A percentile compares a stretch with the other conserved stretches of the same genome.
Evolutionary conservation across 1,139 yeast genomes (phyloP).

Genomic region (Pichia sp.): DNA sequence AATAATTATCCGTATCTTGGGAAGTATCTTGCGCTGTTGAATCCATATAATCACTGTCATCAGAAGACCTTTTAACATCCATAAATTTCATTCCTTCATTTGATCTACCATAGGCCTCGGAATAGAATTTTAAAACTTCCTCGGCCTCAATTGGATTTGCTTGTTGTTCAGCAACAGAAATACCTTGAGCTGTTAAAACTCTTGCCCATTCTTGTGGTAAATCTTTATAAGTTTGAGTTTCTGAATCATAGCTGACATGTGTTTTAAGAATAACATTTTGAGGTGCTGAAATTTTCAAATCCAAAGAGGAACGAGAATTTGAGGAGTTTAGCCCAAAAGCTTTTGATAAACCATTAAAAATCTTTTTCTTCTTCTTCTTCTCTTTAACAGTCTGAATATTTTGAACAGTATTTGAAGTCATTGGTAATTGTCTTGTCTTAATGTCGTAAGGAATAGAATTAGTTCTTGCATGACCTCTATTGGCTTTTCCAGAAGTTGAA

Average conservation of each 20-base stretch:
- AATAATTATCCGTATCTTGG: conserved; percentile 5
- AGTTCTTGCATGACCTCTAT: conserved; percentile 6
- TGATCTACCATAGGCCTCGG: conserved; percentile 34
- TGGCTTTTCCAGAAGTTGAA: not conserved
- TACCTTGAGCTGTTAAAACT: conserved; percentile 77
- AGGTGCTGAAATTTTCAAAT: conserved; percentile 76
- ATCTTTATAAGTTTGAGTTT: conserved; percentile 83
- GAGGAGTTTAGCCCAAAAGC: conserved; percentile 40
- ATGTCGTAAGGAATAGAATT: conserved; percentile 12
- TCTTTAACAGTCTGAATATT: conserved; percentile 8
- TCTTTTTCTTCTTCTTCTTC: conserved; percentile 31
- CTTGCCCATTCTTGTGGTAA: conserved; percentile 90
- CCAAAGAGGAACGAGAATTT: conserved; percentile 27
- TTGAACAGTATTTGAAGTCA: conserved; percentile 12
- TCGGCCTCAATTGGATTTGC: conserved; percentile 77
- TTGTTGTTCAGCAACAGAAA: conserved; percentile 75
- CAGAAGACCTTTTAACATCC: conserved; percentile 43
- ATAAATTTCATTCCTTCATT: conserved; percentile 58
- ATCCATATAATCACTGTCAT: conserved; percentile 15
- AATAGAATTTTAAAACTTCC: conserved; percentile 82
- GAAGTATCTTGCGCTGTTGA: conserved; percentile 12
- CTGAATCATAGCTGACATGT: conserved; percentile 83
- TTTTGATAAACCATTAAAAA: conserved; percentile 43
- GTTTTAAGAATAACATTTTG: conserved; percentile 86
- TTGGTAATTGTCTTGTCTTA: conserved; percentile 14